Conservation (phyloP, 2,329 filamentous ascomycete species). For the Fusarium chuoi region DNA sequence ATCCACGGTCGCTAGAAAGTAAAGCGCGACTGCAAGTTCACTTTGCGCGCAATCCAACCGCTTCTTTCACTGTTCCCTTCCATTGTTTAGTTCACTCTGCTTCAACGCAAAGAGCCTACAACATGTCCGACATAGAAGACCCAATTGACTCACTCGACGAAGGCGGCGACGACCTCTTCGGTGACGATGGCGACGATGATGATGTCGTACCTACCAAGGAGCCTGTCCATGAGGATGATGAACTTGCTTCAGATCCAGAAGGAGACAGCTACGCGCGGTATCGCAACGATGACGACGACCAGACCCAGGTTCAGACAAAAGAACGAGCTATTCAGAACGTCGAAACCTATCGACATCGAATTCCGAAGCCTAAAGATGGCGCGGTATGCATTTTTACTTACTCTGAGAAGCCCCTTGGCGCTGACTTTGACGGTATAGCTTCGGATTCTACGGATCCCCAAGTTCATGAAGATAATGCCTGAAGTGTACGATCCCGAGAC, state of each 20-base stretch:
- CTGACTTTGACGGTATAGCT: constrained; percentile 60
- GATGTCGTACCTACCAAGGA: constrained; percentile 69
- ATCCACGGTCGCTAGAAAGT: background rate
- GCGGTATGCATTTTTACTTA: constrained; percentile 61
- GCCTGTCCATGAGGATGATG: constrained; percentile 71
- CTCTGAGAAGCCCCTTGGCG: background rate
- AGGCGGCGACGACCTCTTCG: constrained; percentile 71
- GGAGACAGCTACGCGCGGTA: constrained; percentile 54
- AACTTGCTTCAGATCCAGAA: constrained; percentile 63
- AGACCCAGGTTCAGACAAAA: constrained; percentile 58
- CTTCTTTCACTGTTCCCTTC: background rate
- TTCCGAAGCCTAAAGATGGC: constrained; percentile 77
- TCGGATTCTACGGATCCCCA: constrained; percentile 76
- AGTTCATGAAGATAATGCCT: constrained; percentile 77
- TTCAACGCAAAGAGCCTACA: background rate
- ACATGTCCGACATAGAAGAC: constrained; percentile 69
- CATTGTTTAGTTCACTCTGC: background rate
- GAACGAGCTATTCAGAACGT: constrained; percentile 71
- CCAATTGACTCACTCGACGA: constrained; percentile 63
- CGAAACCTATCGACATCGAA: constrained; percentile 73
- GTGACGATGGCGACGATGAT: constrained; percentile 69
- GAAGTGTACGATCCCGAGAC: constrained; percentile 72
- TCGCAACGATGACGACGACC: constrained; percentile 58
- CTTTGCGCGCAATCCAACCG: constrained; percentile 21
- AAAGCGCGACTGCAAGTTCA: constrained; percentile 18